Base-by-base conservation (phyloP, 2,329 filamentous ascomycete species). In the Didymella segeticola region DNA sequence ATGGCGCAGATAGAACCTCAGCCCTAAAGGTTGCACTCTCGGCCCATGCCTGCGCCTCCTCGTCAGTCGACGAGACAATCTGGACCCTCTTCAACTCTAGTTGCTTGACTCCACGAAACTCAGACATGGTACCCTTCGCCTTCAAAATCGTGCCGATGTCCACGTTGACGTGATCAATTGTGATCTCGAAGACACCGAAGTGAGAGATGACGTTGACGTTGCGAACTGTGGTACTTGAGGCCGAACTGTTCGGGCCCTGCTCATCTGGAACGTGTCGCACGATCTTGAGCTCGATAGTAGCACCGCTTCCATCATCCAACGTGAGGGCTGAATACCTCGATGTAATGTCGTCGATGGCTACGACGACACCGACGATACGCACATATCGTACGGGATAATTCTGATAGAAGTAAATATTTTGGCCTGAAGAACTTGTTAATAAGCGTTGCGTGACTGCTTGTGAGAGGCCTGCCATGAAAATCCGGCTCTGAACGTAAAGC, bases 241-340 rank as follows among this genome's bases (percentile, higher is more conserved):
- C 63, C 17, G 63, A 9, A 64, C 19, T 69, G 60, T 34, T 58
- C 9, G 61, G 43, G 22, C 67, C 62, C 19, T 61, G 62, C 19
- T 63, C 58, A 12, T 69, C 64, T 11, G 67, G 29, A 6, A 70
- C 38, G n/a, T 68, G 60, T 22, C 74, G 70, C 33, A 80, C 77
- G 17, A 83, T 79, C 63, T 79, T 81, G 15, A 86, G 72, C 41
- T 87, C 84, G 49, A 88, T 77, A 5, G 77, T 83, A 0, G 75
- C 76, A 29, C 85, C 85, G 67, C 83, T 86, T 62, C 84, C 81
- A 61, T 88, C 86, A 67, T 88, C 86, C 10, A 88, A 61, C 1
- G 79, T 82, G 30, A 88, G 73, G 36, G 85, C 61, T 2, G 73
- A 73, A 58, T 75, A 79, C 48, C 67, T 74, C 10, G 62, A 27